Base-by-base conservation (phyloP, 2,329 filamentous ascomycete species). In the Myriosclerotinia curreyana region DNA sequence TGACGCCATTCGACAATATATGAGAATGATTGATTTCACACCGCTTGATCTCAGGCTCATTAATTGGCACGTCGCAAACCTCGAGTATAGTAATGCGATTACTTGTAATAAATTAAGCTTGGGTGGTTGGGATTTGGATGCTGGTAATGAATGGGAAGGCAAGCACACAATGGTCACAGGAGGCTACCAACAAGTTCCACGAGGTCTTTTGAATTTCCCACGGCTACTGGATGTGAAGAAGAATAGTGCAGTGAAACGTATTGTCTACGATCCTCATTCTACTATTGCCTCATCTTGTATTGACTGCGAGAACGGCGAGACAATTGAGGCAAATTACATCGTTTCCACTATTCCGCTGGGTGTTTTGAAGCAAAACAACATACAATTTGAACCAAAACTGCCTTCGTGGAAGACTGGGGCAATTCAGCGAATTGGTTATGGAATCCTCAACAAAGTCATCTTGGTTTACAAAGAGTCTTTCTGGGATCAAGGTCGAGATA, bases 21-120 rank as follows among this genome's bases (percentile, higher is more conserved):
- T 90, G 72, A 81, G 84, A 40, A 83, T 99, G 56, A 83, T 98
- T 36, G 88, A 96, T 65, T 79, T 99, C 60, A 91, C 87, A 17
- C 85, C 93, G 1, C 90, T 92, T 73, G 95, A 99, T 72, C 88
- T 96, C 76, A 86, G 95, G 53, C 81, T 99, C 20, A 83, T 98
- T 72, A 99, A 97, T 73, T 99, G 95, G 95, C 96, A 99, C 76
- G 90, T 97, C 75, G 96, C 96, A 69, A 99, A 99, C 74, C 82
- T 99, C 17, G 95, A 99, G 76, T 99, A 99, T 74, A 96, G 94
- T 67, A 99, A 98, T 75, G 95, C 95, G 2, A 91, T 88, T 2
- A 96, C 92, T 69, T 86, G 96, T 62, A 88, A 90, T 69, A 89
- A 90, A 67, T 83, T 99, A 22, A 98, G 94, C 75, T 84, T 99